A percentile compares a stretch with the other conserved stretches of the same genome.
These are phyloP conservation scores for Fraxinus baroniana DNA, from an alignment of 305 asterid genomes.

Conservation along the genomic window DNA sequence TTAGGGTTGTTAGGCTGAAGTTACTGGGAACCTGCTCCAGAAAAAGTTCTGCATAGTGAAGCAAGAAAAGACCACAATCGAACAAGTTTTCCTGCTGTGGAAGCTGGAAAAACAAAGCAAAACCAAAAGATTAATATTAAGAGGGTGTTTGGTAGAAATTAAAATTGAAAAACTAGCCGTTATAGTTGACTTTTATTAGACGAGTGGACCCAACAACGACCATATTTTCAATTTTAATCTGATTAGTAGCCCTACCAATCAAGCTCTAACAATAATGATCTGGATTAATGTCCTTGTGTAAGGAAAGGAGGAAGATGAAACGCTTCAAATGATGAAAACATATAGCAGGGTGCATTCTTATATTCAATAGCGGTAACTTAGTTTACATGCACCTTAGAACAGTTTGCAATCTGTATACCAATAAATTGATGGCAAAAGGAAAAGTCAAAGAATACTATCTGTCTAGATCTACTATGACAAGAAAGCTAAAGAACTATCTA, in stretches of 20 bases:
- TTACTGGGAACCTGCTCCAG: conserved; percentile 51
- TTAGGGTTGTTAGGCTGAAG: conserved; percentile 26
- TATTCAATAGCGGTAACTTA: not conserved
- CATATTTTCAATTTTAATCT: too few species aligned
- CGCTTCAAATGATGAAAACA: conserved; percentile 8
- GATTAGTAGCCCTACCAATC: too few species aligned
- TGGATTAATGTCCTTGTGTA: not conserved
- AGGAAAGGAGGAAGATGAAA: not conserved
- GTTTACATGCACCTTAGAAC: conserved; percentile 2
- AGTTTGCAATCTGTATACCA: not conserved
- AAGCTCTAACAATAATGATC: not conserved
- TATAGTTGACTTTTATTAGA: too few species aligned
- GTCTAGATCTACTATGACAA: not conserved
- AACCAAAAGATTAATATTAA: conserved; percentile 6
- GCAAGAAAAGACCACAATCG: conserved; percentile 93
- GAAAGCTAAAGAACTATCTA: not conserved
- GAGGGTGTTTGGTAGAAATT: too few species aligned
- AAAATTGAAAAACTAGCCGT: too few species aligned
- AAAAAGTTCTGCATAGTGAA: conserved; percentile 78
- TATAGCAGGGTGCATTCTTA: conserved; percentile 17
- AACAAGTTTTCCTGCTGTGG: conserved; percentile 85
- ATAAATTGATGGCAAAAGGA: not conserved
- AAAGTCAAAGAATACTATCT: not conserved
- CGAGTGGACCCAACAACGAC: too few species aligned
- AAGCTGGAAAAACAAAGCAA: conserved; percentile 47